A percentile compares a stretch with the other conserved stretches of the same genome.
Evolutionary conservation across 805 yeast species (phyloP).

Genomic region (Naumovozyma castellii): DNA sequence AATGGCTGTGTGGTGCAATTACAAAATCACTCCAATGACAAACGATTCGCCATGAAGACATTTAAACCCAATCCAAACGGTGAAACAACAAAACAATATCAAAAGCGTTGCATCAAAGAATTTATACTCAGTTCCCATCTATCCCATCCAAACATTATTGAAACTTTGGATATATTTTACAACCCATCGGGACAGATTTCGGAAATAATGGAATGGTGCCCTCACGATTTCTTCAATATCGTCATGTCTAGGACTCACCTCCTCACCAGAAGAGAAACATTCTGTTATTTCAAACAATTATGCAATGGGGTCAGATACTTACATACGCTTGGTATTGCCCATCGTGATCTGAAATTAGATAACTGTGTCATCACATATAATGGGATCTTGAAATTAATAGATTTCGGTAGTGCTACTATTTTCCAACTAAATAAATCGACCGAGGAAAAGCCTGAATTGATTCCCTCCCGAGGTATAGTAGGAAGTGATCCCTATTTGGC

Average conservation of each 20-base stretch:
- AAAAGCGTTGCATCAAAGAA: conserved; percentile 79
- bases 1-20: conserved; percentile 74
- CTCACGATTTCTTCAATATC: conserved; percentile 73
- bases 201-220: conserved; percentile 81
- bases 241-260: conserved; percentile 61
- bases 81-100: conserved; percentile 63
- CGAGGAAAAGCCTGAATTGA: conserved; percentile 17
- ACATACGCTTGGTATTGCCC: conserved; percentile 72
- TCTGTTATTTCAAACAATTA: conserved; percentile 70
- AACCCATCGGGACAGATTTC: conserved; percentile 50
- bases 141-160: conserved; percentile 71
- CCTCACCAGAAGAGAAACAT: conserved; percentile 71
- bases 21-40: conserved; percentile 56
- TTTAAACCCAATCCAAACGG: conserved; percentile 60
- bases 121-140: conserved; percentile 74
- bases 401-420: conserved; percentile 76
- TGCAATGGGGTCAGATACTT: conserved; percentile 61
- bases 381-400: conserved; percentile 70
- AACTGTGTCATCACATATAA: conserved; percentile 68
- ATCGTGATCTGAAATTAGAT: conserved; percentile 72
- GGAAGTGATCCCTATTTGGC: conserved; percentile 84
- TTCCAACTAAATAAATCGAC: conserved; percentile 39
- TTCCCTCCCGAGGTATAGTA: conserved; percentile 62
- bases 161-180: conserved; percentile 59
- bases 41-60: conserved; percentile 73